These are phyloP conservation scores for Suaeda aralocaspica DNA, from an alignment of 148 eudicot species.

Conservation along the genomic window DNA sequence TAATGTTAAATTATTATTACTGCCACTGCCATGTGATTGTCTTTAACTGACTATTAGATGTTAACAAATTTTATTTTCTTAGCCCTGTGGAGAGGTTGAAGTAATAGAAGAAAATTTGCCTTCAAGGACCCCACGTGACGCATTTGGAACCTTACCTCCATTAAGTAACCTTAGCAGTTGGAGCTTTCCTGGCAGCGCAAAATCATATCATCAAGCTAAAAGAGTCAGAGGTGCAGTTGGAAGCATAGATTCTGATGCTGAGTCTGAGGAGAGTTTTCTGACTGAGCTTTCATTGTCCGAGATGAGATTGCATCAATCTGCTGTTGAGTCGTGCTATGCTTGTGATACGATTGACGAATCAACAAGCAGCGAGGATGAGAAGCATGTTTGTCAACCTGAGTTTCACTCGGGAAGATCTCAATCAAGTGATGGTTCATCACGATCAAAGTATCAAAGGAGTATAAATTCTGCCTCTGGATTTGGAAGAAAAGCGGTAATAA, in stretches of 20 bases:
- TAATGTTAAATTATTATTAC: slow-evolving; percentile 10
- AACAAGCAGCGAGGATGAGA: slow-evolving; percentile 75
- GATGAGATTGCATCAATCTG: slow-evolving; percentile 68
- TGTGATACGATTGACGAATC: slow-evolving; percentile 37
- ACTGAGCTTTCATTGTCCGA: slow-evolving; percentile 63
- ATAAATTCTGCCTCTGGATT: slow-evolving; percentile 24
- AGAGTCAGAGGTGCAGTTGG: slow-evolving; percentile 30
- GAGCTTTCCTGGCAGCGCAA: slow-evolving; percentile 23
- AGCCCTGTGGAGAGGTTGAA: slow-evolving; percentile 87
- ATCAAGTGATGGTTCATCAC: slow-evolving; percentile 28
- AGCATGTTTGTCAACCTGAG: slow-evolving; percentile 30
- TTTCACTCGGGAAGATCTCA: slow-evolving; percentile 34
- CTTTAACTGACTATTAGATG: neutral
- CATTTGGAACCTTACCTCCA: slow-evolving; percentile 64
- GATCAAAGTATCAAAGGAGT: slow-evolving; percentile 26
- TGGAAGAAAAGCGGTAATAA: slow-evolving; percentile 24
- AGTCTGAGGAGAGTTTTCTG: slow-evolving; percentile 71
- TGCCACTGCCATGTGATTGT: slow-evolving; percentile 13
- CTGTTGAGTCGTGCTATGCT: slow-evolving; percentile 39
- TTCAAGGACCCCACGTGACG: slow-evolving; percentile 77
- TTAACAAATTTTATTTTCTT: slow-evolving; percentile 19
- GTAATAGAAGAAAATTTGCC: slow-evolving; percentile 83
- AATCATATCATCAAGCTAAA: slow-evolving; percentile 29
- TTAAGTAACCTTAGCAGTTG: slow-evolving; percentile 39
- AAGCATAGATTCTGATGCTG: slow-evolving; percentile 63